phyloP scores from a whole-genome alignment of 2,329 filamentous ascomycete species.

The Talaromyces atroroseus region DNA sequence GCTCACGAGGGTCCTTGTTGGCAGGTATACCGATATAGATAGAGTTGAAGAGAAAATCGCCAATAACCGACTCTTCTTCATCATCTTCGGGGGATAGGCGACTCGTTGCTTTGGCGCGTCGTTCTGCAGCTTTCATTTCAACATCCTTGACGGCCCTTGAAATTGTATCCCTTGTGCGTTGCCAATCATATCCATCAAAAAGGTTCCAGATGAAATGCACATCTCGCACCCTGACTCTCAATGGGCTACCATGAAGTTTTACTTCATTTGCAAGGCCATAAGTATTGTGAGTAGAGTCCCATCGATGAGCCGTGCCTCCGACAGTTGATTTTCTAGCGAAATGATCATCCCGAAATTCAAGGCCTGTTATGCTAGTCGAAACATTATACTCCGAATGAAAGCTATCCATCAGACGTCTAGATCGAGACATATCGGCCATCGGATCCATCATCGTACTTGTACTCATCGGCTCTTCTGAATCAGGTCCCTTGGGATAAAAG shows the following conservation, averaged over 20 bases:
- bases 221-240: constrained; percentile 74
- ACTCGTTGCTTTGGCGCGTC: constrained; percentile 55
- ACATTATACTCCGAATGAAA: constrained; percentile 52
- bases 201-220: constrained; percentile 96
- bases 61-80: constrained; percentile 76
- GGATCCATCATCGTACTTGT: constrained; percentile 38
- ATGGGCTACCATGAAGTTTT: constrained; percentile 61
- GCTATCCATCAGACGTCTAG: constrained; percentile 43
- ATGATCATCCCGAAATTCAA: constrained; percentile 72
- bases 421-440: constrained; percentile 30
- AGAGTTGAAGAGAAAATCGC: constrained; percentile 95
- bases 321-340: constrained; percentile 60
- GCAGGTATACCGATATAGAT: constrained; percentile 93
- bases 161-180: constrained; percentile 77
- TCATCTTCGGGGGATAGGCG: constrained; percentile 50
- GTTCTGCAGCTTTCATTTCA: constrained; percentile 74
- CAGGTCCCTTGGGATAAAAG: constrained; percentile 45
- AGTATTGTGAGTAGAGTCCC: constrained; percentile 71
- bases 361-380: constrained; percentile 53
- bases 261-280: constrained; percentile 62
- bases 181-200: constrained; percentile 97
- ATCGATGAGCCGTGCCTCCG: constrained; percentile 66
- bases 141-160: constrained; percentile 83
- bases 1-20: constrained; percentile 75
- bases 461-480: constrained; percentile 38